These are phyloP conservation scores for Dictyostelium purpureum DNA, from an alignment of 78 protist species.

Conservation along the genomic window DNA sequence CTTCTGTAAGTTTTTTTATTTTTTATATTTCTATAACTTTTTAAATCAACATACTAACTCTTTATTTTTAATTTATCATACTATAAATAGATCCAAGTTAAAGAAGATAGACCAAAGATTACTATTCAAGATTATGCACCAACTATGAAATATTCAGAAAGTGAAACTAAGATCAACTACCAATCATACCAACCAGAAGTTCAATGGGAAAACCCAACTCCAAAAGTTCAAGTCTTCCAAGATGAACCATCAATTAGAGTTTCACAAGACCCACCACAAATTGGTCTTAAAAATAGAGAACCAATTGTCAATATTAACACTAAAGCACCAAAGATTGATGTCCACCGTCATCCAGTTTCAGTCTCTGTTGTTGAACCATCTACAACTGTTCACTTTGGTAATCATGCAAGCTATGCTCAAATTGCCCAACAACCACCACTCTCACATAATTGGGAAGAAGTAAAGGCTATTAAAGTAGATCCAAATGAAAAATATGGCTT, in stretches of 20 bases:
- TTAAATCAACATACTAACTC: not conserved
- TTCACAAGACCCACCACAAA: conserved; percentile 16
- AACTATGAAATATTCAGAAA: not conserved
- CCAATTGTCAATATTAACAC: conserved; percentile 50
- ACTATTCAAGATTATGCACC: conserved; percentile 30
- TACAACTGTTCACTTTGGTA: conserved; percentile 61
- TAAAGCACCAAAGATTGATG: conserved; percentile 72
- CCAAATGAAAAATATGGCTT: not conserved
- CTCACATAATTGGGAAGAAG: conserved; percentile 7
- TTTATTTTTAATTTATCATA: not conserved
- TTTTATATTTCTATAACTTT: not conserved
- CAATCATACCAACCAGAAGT: conserved; percentile 39
- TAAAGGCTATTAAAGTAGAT: not conserved
- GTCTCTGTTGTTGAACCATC: conserved; percentile 70
- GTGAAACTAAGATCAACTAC: conserved; percentile 5
- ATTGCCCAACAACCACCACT: not conserved
- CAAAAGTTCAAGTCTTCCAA: conserved; percentile 31
- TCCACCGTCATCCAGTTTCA: conserved; percentile 63
- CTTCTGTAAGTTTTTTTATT: not conserved
- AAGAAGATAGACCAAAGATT: conserved; percentile 54
- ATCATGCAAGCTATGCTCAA: not conserved
- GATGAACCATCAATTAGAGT: conserved; percentile 23
- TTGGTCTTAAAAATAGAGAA: conserved; percentile 9
- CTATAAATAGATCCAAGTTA: conserved; percentile 42
- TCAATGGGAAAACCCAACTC: conserved; percentile 15